phyloP scores from a whole-genome alignment of 495 filamentous ascomycete genomes.

The Xylaria cubensis region DNA sequence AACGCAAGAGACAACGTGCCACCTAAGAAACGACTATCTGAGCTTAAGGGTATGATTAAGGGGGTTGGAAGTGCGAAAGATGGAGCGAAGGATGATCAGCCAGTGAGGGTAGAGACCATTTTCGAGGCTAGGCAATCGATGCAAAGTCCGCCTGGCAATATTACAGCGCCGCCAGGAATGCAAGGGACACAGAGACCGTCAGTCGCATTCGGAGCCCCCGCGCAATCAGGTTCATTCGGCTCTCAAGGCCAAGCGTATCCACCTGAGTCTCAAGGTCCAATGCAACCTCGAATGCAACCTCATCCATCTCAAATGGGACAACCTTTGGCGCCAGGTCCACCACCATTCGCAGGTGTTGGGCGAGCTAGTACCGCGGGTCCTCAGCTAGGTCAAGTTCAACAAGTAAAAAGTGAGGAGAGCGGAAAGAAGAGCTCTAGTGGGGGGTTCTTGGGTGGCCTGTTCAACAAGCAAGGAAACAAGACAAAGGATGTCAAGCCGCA shows the following conservation, averaged over 20 bases:
- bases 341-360: constrained; percentile 15
- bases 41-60: constrained; percentile 42
- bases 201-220: constrained; percentile 15
- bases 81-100: constrained; percentile 38
- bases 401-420: constrained; percentile 32
- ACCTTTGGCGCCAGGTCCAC: neutral
- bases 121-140: constrained; percentile 31
- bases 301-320: constrained; percentile 4
- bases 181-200: constrained; percentile 26
- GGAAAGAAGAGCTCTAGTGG: constrained; percentile 35
- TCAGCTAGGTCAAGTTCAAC: constrained; percentile 29
- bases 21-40: constrained; percentile 39
- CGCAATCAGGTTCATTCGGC: neutral
- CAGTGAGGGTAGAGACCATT: constrained; percentile 30
- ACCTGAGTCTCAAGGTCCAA: neutral
- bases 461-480: constrained; percentile 38
- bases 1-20: constrained; percentile 23
- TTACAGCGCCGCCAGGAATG: constrained; percentile 10
- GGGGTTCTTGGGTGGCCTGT: constrained; percentile 38
- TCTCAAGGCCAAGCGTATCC: neutral
- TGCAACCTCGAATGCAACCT: neutral
- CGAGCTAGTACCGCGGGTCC: constrained; percentile 30
- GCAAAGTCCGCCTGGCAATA: constrained; percentile 28
- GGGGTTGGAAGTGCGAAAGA: constrained; percentile 41
- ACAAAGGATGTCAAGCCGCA: constrained; percentile 32